Percentiles rank a stretch among this genome's conserved stretches.
Conservation (phyloP, 139 green algal genomes). For the Desmodesmus armatus region DNA sequence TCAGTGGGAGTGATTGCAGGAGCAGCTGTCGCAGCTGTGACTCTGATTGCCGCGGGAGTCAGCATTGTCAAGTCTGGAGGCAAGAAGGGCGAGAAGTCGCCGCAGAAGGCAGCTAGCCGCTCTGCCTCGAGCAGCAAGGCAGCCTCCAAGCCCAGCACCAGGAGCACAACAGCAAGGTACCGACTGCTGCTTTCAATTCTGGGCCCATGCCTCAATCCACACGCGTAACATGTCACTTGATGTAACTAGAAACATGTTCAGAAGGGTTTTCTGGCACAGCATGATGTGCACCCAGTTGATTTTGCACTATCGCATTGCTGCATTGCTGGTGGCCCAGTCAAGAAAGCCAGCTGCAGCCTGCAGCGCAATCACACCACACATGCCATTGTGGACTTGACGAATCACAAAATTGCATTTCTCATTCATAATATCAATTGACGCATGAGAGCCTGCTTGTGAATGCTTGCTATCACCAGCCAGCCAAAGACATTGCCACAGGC, state of each 20-base stretch:
- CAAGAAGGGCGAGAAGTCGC: background rate
- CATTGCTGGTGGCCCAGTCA: no score
- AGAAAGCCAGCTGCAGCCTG: no score
- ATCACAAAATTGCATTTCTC: background rate
- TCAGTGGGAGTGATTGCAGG: constrained; percentile 21
- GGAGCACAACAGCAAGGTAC: background rate
- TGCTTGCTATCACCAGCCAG: background rate
- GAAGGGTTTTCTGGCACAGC: background rate
- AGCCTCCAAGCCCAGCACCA: background rate
- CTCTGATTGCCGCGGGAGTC: constrained; percentile 19
- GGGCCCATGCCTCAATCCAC: no score
- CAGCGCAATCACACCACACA: no score
- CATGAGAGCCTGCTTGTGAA: background rate
- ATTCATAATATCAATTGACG: background rate
- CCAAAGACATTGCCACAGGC: background rate
- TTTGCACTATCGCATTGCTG: no score
- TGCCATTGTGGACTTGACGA: no score
- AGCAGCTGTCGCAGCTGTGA: constrained; percentile 25
- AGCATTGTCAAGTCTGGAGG: constrained; percentile 2
- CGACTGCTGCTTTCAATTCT: no score
- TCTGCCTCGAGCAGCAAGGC: background rate
- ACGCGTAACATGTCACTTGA: background rate
- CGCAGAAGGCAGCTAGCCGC: background rate
- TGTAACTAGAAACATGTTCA: background rate
- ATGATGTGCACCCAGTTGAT: no score